A percentile compares a stretch with the other conserved stretches of the same genome.
Conservation (phyloP, 2,329 filamentous ascomycete genomes). For the Coniella vitis region DNA sequence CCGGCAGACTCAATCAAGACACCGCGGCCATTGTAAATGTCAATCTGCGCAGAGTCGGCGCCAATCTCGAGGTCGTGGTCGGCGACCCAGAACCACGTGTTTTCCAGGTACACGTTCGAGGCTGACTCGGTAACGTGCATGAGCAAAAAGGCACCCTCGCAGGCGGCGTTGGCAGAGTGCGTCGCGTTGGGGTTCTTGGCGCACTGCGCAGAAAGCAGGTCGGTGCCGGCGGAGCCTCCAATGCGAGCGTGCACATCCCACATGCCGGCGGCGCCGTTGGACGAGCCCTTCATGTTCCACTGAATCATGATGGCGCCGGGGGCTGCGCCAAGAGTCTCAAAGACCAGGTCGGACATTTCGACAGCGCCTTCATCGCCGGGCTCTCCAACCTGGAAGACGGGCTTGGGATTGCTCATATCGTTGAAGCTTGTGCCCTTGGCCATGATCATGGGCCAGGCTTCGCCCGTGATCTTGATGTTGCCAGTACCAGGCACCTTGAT, state of each 20-base stretch:
- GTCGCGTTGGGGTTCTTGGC: constrained; percentile 63
- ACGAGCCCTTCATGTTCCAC: constrained; percentile 72
- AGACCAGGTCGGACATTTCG: constrained; percentile 82
- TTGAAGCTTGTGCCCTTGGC: constrained; percentile 68
- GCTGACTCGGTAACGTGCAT: constrained; percentile 56
- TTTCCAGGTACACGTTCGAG: constrained; percentile 71
- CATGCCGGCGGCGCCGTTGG: constrained; percentile 66
- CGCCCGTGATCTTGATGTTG: constrained; percentile 80
- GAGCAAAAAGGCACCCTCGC: constrained; percentile 67
- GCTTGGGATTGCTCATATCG: constrained; percentile 67
- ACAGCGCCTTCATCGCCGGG: constrained; percentile 70
- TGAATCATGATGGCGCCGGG: constrained; percentile 86
- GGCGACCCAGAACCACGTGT: constrained; percentile 84
- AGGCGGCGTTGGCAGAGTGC: constrained; percentile 57
- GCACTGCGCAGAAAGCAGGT: constrained; percentile 74
- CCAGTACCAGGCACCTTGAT: constrained; percentile 57
- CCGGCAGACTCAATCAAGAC: constrained; percentile 72
- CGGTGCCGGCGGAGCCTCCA: constrained; percentile 76
- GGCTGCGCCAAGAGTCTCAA: constrained; percentile 75
- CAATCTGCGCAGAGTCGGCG: constrained; percentile 60
- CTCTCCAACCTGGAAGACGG: constrained; percentile 81
- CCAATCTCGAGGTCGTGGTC: constrained; percentile 79
- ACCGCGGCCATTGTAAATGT: constrained; percentile 83
- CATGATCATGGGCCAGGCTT: constrained; percentile 88
- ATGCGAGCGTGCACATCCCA: constrained; percentile 97